A percentile compares a stretch with the other conserved stretches of the same genome.
These are phyloP conservation scores for Fennellomyces sp. DNA, from an alignment of 371 early-diverging fungal genomes.

Conservation along the genomic window DNA sequence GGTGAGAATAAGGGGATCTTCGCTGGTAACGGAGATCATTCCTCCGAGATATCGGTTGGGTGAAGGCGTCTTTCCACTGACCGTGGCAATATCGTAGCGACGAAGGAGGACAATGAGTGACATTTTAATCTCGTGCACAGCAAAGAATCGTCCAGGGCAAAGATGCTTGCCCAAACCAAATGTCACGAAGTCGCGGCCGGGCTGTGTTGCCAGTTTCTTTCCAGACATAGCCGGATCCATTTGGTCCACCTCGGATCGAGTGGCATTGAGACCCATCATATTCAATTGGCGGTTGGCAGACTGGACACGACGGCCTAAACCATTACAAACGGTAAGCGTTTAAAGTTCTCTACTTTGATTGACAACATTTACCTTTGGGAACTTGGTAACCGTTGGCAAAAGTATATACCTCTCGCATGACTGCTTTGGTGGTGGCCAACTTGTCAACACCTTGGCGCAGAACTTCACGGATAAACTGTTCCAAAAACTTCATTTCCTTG, in stretches of 20 bases:
- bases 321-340: not conserved
- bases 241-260: conserved; percentile 14
- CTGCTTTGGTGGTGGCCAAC: conserved; percentile 30
- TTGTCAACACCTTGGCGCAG: conserved; percentile 37
- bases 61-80: conserved; percentile 18
- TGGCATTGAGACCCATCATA: conserved; percentile 18
- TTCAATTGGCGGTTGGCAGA: conserved; percentile 28
- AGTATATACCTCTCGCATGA: conserved; percentile 21
- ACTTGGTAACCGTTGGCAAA: conserved; percentile 44
- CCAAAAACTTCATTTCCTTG: conserved; percentile 31
- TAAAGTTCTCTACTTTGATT: not conserved
- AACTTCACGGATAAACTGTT: conserved; percentile 36
- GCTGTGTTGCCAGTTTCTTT: conserved; percentile 18
- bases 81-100: conserved; percentile 23
- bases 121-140: conserved; percentile 51
- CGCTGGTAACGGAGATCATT: conserved; percentile 6
- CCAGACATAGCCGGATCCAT: conserved; percentile 30
- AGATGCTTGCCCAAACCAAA: conserved; percentile 43
- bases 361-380: conserved; percentile 21
- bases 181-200: conserved; percentile 28
- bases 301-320: conserved; percentile 24
- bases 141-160: conserved; percentile 55
- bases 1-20: conserved; percentile 30
- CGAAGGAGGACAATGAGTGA: conserved; percentile 24
- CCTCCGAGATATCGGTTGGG: conserved; percentile 25